Evolutionary conservation across 805 yeast genomes (phyloP), one percentile per base, ranked within the genome.

Genomic region (Cyberlindnera maritima): DNA sequence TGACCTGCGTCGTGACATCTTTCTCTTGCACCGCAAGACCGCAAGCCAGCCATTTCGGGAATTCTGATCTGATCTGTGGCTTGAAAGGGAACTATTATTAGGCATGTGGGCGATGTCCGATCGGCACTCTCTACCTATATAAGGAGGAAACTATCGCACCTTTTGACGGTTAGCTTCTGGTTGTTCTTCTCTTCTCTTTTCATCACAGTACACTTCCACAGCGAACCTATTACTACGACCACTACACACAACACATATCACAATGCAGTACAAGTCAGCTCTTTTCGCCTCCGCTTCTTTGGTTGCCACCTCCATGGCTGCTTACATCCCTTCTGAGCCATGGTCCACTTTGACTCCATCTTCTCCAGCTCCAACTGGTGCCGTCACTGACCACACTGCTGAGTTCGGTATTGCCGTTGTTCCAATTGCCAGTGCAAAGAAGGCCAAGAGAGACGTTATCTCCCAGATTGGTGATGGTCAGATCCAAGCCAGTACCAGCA

Each of bases 281-380:
- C 44, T 52, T 29, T 45, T 52, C 19, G 68, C 68, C 50, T 64
- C 74, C 47, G 63, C 75, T 43, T 66, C 79, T 54, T 63, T 80
- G 41, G 73, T 75, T 47, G 66, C 78, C 23, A 49, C 74, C 17
- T 72, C 83, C 32, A 46, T 76, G 47, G 85, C 85, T 44, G 88
- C 88, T 47, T 75, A 76, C 57, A 79, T 81, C 55, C 87, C 88
- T 53, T 65, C 81, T 47, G 83, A 66, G 45, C 69, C 71, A 51
- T 71, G 75, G 75, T 52, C 69, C 38, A 70, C 75, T 51, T 59
- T 71, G 59, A 71, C 74, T 17, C 75, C 76, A 58, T 53, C 59
- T 28, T 61, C 67, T 43, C 44, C 62, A 41, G 67, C 72, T 39
- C 68, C 62, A 61, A 45, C 61, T 31, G 65, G 67, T 50, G 76